phyloP scores from a whole-genome alignment of 2,329 filamentous ascomycete genomes.

The Diaporthe helianthi region DNA sequence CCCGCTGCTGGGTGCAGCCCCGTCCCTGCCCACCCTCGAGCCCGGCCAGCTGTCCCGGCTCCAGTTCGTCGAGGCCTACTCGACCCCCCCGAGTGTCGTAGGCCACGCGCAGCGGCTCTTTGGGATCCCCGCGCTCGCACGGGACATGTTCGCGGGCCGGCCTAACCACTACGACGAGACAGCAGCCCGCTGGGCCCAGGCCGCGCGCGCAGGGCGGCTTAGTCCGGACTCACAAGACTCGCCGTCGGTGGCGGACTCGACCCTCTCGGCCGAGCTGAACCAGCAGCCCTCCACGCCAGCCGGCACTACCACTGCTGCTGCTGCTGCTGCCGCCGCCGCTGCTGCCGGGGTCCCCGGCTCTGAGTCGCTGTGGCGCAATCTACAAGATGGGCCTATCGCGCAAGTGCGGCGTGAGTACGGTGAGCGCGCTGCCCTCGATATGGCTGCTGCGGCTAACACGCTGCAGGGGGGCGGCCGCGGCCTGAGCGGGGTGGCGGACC shows the following conservation, averaged over 20 bases:
- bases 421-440: neutral
- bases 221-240: neutral
- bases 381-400: neutral
- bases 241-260: neutral
- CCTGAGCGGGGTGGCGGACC: neutral
- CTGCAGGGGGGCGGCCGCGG: slow-evolving; percentile 6
- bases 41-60: too few species aligned
- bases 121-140: slow-evolving; percentile 3
- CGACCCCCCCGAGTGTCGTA: neutral
- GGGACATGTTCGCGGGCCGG: neutral
- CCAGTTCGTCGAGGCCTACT: neutral
- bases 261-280: slow-evolving; percentile 9
- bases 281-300: neutral
- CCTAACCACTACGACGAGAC: slow-evolving; percentile 15
- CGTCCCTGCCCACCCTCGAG: neutral
- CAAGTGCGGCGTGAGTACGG: neutral
- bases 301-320: too few species aligned
- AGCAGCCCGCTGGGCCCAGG: neutral
- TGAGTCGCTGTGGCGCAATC: neutral
- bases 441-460: slow-evolving; percentile 4
- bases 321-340: too few species aligned
- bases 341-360: neutral
- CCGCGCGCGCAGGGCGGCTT: neutral
- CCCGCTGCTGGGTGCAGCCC: too few species aligned
- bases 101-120: neutral